phyloP scores from a whole-genome alignment of 2,329 filamentous ascomycete species.

The Pseudomassariella vexata region DNA sequence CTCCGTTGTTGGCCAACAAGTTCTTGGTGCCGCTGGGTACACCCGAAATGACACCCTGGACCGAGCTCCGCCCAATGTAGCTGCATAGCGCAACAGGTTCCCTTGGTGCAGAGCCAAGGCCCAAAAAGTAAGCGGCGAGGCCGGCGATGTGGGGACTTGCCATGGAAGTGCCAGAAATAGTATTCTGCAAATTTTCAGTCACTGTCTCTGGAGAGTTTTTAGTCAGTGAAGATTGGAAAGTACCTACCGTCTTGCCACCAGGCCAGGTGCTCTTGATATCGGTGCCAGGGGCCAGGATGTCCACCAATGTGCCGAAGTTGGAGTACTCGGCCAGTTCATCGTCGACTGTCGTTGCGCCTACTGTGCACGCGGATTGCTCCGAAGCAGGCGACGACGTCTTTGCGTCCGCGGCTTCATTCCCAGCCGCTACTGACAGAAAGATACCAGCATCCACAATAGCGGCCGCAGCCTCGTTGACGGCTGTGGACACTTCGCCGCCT shows the following conservation, averaged over 20 bases:
- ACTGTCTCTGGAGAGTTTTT: slow-evolving; percentile 1
- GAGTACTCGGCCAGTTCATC: slow-evolving; percentile 37
- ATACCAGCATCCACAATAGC: slow-evolving; percentile 32
- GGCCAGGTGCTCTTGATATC: slow-evolving; percentile 36
- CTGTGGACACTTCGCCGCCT: slow-evolving; percentile 24
- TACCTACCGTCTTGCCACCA: slow-evolving; percentile 24
- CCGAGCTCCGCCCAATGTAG: slow-evolving; percentile 34
- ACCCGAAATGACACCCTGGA: slow-evolving; percentile 29
- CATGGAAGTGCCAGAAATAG: slow-evolving; percentile 56
- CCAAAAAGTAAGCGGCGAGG: slow-evolving; percentile 52
- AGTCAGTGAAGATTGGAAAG: not conserved
- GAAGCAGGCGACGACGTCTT: slow-evolving; percentile 21
- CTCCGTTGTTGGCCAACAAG: slow-evolving; percentile 27
- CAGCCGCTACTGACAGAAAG: slow-evolving; percentile 39
- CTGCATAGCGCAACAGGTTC: slow-evolving; percentile 36
- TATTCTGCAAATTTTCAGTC: slow-evolving; percentile 33
- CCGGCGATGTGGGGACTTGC: slow-evolving; percentile 56
- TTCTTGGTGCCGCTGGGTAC: slow-evolving; percentile 29
- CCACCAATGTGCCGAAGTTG: slow-evolving; percentile 41
- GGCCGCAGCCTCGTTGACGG: slow-evolving; percentile 35
- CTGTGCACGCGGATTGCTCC: slow-evolving; percentile 24
- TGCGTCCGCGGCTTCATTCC: slow-evolving; percentile 28
- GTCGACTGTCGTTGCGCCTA: slow-evolving; percentile 21
- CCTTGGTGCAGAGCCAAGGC: slow-evolving; percentile 23
- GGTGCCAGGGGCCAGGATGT: slow-evolving; percentile 38